Conservation (phyloP, 139 green algal genomes). For the Coccomyxa sp. region DNA sequence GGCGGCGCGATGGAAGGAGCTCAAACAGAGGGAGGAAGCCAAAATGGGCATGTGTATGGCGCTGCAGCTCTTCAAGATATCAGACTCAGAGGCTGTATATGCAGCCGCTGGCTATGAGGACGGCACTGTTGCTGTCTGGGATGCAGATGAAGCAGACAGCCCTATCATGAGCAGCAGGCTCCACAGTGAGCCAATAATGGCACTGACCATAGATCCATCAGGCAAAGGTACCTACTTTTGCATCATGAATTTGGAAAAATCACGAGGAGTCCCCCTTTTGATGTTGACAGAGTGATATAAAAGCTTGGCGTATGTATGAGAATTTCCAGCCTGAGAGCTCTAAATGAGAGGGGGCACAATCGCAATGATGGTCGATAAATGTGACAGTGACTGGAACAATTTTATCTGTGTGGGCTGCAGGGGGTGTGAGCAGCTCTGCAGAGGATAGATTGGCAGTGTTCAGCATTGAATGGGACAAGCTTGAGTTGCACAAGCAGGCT, state of each 20-base stretch:
- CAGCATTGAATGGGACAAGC: background rate
- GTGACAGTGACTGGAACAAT: no score
- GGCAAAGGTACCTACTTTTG: background rate
- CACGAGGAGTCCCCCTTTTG: background rate
- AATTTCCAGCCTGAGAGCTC: no score
- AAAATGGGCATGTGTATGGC: constrained; percentile 47
- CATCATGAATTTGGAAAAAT: background rate
- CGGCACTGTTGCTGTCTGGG: constrained; percentile 44
- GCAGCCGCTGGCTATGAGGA: constrained; percentile 49
- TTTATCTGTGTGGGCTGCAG: background rate
- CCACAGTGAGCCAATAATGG: constrained; percentile 46
- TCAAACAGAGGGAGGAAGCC: constrained; percentile 5
- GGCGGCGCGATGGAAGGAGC: background rate
- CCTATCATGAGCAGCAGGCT: constrained; percentile 12
- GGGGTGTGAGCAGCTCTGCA: constrained; percentile 25
- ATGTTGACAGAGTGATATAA: no score
- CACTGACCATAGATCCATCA: constrained; percentile 15
- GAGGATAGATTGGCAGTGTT: constrained; percentile 34
- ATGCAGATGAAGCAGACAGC: background rate
- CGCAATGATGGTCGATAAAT: no score
- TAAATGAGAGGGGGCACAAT: no score
- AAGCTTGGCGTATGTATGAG: no score
- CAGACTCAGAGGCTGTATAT: background rate
- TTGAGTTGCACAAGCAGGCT: background rate
- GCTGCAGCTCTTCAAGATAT: constrained; percentile 19